These are phyloP conservation scores for Aspergillus olivimuriae DNA, from an alignment of 495 filamentous ascomycete genomes.

Conservation along the genomic window DNA sequence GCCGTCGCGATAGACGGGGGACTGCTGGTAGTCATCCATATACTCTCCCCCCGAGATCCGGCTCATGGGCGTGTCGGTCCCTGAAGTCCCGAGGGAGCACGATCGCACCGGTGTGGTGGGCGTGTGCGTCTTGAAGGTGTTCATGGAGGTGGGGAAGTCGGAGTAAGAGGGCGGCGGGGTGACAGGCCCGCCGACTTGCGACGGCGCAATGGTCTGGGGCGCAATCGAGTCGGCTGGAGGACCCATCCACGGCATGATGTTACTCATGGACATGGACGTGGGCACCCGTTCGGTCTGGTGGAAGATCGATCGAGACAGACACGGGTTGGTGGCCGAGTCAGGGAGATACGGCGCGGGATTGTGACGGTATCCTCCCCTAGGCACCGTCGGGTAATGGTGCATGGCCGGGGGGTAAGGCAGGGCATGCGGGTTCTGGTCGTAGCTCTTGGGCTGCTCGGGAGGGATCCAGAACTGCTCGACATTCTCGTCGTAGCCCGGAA, in stretches of 20 bases:
- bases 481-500: slow-evolving; percentile 38
- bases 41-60: slow-evolving; percentile 35
- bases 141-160: slow-evolving; percentile 33
- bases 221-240: slow-evolving; percentile 29
- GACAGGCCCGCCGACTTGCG: slow-evolving; percentile 31
- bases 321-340: slow-evolving; percentile 38
- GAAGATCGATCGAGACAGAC: slow-evolving; percentile 40
- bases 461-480: slow-evolving; percentile 40
- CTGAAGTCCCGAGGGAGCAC: slow-evolving; percentile 34
- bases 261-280: slow-evolving; percentile 38
- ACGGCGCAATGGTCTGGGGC: slow-evolving; percentile 36
- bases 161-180: slow-evolving; percentile 39
- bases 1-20: slow-evolving; percentile 32
- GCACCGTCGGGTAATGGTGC: slow-evolving; percentile 34
- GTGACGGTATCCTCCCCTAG: slow-evolving; percentile 32
- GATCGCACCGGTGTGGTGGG: slow-evolving; percentile 39
- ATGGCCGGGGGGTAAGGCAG: slow-evolving; percentile 35
- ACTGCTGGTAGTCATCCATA: slow-evolving; percentile 33
- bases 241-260: slow-evolving; percentile 37
- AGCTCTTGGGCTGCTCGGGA: slow-evolving; percentile 35
- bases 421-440: slow-evolving; percentile 20
- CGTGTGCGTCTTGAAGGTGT: slow-evolving; percentile 34
- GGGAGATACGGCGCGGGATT: slow-evolving; percentile 32
- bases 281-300: slow-evolving; percentile 34
- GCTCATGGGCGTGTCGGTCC: slow-evolving; percentile 34